phyloP scores from a whole-genome alignment of 2,329 filamentous ascomycete genomes.

The Ascochyta lentis region DNA sequence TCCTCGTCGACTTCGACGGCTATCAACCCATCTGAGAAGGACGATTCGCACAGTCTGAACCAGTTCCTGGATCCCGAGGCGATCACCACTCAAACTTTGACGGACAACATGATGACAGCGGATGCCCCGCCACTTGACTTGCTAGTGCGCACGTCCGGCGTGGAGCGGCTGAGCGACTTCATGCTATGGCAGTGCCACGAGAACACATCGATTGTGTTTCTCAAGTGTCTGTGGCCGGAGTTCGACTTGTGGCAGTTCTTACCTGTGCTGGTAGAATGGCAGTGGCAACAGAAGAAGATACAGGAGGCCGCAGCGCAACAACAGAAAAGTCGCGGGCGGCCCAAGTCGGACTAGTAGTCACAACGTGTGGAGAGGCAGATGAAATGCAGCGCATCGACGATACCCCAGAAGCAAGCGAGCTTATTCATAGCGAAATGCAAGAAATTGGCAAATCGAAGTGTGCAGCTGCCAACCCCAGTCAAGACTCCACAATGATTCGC shows the following conservation, averaged over 20 bases:
- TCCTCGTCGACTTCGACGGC: slow-evolving; percentile 50
- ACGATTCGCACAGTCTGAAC: slow-evolving; percentile 27
- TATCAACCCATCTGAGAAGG: slow-evolving; percentile 45
- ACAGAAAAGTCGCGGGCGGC: slow-evolving; percentile 38
- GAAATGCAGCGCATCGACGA: slow-evolving; percentile 28
- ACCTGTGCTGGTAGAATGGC: slow-evolving; percentile 92
- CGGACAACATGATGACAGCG: slow-evolving; percentile 86
- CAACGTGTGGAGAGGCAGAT: slow-evolving; percentile 8
- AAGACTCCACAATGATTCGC: background rate
- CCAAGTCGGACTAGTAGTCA: slow-evolving; percentile 34
- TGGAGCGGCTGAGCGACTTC: slow-evolving; percentile 92
- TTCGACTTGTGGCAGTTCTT: slow-evolving; percentile 94
- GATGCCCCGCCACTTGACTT: slow-evolving; percentile 87
- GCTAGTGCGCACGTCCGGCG: slow-evolving; percentile 89
- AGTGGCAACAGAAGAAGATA: slow-evolving; percentile 62
- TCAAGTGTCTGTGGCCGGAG: slow-evolving; percentile 93
- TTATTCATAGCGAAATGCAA: slow-evolving; percentile 27
- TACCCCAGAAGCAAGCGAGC: slow-evolving; percentile 33
- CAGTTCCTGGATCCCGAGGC: slow-evolving; percentile 76
- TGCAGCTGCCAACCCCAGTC: slow-evolving; percentile 3
- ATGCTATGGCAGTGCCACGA: slow-evolving; percentile 99
- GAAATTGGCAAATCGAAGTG: slow-evolving; percentile 20
- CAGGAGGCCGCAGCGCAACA: slow-evolving; percentile 46
- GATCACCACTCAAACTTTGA: slow-evolving; percentile 83
- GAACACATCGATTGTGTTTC: slow-evolving; percentile 88